Percentiles rank a stretch among this genome's conserved stretches.
Conservation (phyloP, 129 eudicot species). For the Flaveria brownii region DNA sequence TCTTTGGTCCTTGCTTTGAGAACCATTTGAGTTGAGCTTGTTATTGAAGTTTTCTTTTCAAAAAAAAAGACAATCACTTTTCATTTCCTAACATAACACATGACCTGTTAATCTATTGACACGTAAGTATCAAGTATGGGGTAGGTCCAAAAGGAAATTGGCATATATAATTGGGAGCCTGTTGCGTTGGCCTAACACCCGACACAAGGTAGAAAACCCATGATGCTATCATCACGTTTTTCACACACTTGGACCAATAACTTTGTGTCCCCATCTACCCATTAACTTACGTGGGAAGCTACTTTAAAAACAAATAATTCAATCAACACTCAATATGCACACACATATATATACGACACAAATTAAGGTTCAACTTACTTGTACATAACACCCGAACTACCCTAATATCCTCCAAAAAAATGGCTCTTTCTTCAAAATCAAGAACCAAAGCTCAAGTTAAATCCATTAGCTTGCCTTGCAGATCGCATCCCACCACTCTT, state of each 20-base stretch:
- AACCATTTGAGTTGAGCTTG: too few species aligned
- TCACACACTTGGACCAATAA: slow-evolving; percentile 29
- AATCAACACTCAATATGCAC: neutral
- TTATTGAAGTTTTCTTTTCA: too few species aligned
- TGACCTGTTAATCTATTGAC: neutral
- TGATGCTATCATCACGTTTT: slow-evolving; percentile 35
- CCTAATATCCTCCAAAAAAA: neutral
- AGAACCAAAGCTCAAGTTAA: slow-evolving; percentile 37
- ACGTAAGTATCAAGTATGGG: slow-evolving; percentile 5
- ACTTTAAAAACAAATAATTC: neutral
- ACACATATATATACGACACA: slow-evolving; percentile 33
- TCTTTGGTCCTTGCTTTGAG: too few species aligned
- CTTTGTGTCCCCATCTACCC: neutral
- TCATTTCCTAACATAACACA: neutral
- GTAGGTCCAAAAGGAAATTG: neutral
- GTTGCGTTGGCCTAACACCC: slow-evolving; percentile 31
- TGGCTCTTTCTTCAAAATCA: neutral
- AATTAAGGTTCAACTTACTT: neutral
- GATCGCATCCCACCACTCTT: slow-evolving; percentile 51
- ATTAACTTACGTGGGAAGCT: slow-evolving; percentile 31
- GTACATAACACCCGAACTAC: neutral
- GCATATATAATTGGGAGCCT: slow-evolving; percentile 15
- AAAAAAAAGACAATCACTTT: neutral
- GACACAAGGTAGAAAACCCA: slow-evolving; percentile 18
- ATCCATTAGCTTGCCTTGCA: slow-evolving; percentile 68